These are phyloP conservation scores for Lyophyllum atratum DNA, from an alignment of 768 basidiomycete genomes.

Conservation along the genomic window DNA sequence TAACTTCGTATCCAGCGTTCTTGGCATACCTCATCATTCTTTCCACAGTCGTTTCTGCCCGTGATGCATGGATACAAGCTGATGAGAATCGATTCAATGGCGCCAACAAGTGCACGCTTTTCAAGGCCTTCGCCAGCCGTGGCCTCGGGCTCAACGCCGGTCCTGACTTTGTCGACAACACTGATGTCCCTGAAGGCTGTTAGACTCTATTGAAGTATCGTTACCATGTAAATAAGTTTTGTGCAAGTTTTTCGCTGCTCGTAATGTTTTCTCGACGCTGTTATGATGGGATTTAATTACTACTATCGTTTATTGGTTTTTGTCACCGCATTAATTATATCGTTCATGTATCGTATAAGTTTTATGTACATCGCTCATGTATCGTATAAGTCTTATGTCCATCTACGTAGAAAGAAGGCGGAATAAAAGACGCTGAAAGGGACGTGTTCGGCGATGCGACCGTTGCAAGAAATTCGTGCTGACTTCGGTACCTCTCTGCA, in stretches of 20 bases:
- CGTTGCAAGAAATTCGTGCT: no score
- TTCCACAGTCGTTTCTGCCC: constrained; percentile 40
- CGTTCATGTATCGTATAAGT: neutral
- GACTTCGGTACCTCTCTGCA: no score
- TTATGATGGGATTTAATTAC: neutral
- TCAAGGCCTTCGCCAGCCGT: constrained; percentile 42
- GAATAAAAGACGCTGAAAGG: no score
- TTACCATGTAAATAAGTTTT: neutral
- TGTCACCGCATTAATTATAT: neutral
- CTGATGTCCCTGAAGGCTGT: constrained; percentile 29
- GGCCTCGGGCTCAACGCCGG: constrained; percentile 15
- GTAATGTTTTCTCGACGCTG: neutral
- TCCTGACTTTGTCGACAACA: constrained; percentile 26
- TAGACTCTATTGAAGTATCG: constrained; percentile 7
- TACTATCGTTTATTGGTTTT: neutral
- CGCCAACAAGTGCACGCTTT: constrained; percentile 45
- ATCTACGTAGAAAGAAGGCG: no score
- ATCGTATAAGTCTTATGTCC: no score
- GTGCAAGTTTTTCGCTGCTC: neutral
- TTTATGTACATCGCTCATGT: neutral
- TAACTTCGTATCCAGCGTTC: neutral
- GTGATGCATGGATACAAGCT: constrained; percentile 54
- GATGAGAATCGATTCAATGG: constrained; percentile 49
- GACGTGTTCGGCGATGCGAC: no score
- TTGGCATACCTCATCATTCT: neutral